Base-by-base conservation (phyloP, 495 filamentous ascomycete genomes). In the Acidomyces sp. region DNA sequence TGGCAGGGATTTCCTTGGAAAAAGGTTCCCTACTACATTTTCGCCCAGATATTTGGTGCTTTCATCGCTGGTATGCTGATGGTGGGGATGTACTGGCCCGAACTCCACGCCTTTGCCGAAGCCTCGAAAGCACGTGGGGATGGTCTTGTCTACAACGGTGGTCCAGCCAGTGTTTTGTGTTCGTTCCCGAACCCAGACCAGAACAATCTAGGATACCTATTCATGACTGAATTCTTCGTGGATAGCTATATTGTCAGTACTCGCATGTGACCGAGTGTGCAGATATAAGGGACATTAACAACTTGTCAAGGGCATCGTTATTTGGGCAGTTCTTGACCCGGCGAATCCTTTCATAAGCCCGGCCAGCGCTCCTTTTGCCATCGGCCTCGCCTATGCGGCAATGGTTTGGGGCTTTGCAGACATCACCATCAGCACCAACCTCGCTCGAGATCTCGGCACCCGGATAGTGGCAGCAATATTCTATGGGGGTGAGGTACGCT, bases 401-500 rank as follows among this genome's bases (percentile, higher is more conserved):
- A 39, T 46, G 43, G 22, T 48, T 10, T 38, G 23, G 23, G 34
- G 34, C 13, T 45, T 68, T 19, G 46, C 46, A 13, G 54, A 61
- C 34, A 56, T 64, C 17, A 62, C 61, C 36, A 69, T 72, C 52
- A 62, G 58, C 28, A 70, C 69, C 3, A 72, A 72, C 46, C 39
- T 68, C 15, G 69, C 69, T 39, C 54, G 69, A 44, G 69, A 71
- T 48, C 54, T 72, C 6, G 69, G 69, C 3, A 61, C 64, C 0
- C 58, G 69, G n/a, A 65, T 71, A 27, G 69, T 71, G 6, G 69
- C 67, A 6, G 69, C 69, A 10, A 71, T 73, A 33, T 71, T 68
- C 58, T 70, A 62, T 41, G 67, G 66, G 45, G 52, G 60, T 3
- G 66, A 71, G 33, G 62, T 59, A 1, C 70, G 70, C 38, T 40